Conservation (phyloP, 163 green algal genomes). For the Chlamydomonas reinhardtii region DNA sequence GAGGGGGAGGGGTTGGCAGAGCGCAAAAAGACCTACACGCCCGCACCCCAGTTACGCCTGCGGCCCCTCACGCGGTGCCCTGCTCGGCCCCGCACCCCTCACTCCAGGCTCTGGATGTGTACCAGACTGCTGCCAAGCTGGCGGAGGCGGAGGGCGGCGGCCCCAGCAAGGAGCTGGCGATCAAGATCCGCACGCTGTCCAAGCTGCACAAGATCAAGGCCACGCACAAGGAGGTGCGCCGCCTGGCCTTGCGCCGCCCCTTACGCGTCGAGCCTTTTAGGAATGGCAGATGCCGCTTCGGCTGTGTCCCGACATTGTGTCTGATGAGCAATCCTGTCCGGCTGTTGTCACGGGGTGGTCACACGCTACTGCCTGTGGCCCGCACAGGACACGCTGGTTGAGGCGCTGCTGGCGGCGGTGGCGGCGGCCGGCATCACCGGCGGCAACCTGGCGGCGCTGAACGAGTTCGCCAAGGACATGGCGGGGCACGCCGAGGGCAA, state of each 20-base stretch:
- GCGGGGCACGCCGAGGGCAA: background rate
- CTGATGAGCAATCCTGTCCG: background rate
- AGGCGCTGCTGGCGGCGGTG: background rate
- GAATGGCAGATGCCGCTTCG: background rate
- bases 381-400: slow-evolving; percentile 26
- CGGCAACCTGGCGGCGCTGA: background rate
- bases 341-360: too few relatives aligned
- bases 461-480: slow-evolving; percentile 8
- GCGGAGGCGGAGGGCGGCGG: background rate
- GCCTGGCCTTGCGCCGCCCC: too few relatives aligned
- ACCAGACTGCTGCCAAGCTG: slow-evolving; percentile 9
- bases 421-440: background rate
- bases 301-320: background rate
- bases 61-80: too few relatives aligned
- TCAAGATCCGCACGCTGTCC: slow-evolving; percentile 30
- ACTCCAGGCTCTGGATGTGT: slow-evolving; percentile 36
- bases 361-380: too few relatives aligned
- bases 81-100: too few relatives aligned
- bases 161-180: slow-evolving; percentile 29
- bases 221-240: slow-evolving; percentile 27
- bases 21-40: too few relatives aligned
- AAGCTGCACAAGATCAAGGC: slow-evolving; percentile 45
- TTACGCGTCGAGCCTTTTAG: too few relatives aligned
- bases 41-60: too few relatives aligned
- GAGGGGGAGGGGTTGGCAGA: too few relatives aligned